These are phyloP conservation scores for Colletotrichum echinochloae DNA, from an alignment of 2,329 filamentous ascomycete genomes.

Conservation along the genomic window DNA sequence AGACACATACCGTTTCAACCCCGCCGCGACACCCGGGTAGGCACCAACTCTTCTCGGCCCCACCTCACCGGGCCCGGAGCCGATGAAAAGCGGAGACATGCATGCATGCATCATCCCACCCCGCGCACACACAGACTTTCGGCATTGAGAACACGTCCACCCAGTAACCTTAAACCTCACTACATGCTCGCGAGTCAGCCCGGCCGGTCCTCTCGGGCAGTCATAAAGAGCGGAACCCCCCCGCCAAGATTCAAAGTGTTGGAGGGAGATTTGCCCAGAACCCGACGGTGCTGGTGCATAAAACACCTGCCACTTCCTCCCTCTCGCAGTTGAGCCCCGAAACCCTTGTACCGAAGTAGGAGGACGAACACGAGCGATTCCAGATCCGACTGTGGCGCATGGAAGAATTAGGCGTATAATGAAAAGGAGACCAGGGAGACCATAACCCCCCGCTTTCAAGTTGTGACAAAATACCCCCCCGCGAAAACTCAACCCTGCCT, in stretches of 20 bases:
- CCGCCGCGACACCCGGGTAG: not conserved
- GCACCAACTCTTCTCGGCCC: not conserved
- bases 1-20: too few relatives aligned
- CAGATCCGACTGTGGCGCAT: too few relatives aligned
- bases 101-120: too few relatives aligned
- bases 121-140: too few relatives aligned
- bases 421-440: not conserved
- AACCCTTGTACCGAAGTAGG: too few relatives aligned
- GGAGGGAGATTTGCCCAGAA: not conserved
- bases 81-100: not conserved
- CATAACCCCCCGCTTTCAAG: not conserved
- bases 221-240: not conserved
- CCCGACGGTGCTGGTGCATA: too few relatives aligned
- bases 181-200: not conserved
- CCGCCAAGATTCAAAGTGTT: not conserved
- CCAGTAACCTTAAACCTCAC: not conserved
- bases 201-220: not conserved
- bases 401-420: not conserved
- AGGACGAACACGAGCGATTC: too few relatives aligned
- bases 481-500: too few relatives aligned
- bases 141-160: too few relatives aligned
- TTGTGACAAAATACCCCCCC: too few relatives aligned
- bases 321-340: too few relatives aligned
- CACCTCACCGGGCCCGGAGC: not conserved
- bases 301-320: too few relatives aligned